Percentiles rank a stretch among this genome's conserved stretches.
phyloP scores from a whole-genome alignment of 2,329 filamentous ascomycete genomes.

The Colletotrichum sp. region DNA sequence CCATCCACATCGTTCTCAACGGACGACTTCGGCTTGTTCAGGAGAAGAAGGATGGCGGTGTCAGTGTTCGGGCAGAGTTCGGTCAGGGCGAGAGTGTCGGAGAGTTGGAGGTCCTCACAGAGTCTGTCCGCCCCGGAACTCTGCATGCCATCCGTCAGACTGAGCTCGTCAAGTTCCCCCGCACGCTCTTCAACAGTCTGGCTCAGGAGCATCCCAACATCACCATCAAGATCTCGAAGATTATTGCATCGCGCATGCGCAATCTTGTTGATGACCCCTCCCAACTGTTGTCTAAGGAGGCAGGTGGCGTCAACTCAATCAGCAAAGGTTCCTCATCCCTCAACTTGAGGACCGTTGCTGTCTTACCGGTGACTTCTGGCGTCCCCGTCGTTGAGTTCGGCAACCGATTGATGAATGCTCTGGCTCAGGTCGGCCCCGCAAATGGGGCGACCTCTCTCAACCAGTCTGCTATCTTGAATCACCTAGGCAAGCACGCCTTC shows the following conservation, averaged over 20 bases:
- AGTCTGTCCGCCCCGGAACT: constrained; percentile 87
- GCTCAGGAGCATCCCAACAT: constrained; percentile 97
- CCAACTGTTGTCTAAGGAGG: constrained; percentile 68
- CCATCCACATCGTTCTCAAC: constrained; percentile 97
- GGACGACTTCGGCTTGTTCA: constrained; percentile 86
- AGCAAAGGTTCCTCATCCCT: constrained; percentile 82
- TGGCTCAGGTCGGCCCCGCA: constrained; percentile 86
- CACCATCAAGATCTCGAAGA: constrained; percentile 98
- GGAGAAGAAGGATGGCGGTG: constrained; percentile 79
- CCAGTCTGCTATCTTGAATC: constrained; percentile 91
- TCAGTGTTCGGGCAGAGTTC: constrained; percentile 89
- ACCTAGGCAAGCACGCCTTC: constrained; percentile 94
- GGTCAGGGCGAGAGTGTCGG: constrained; percentile 98
- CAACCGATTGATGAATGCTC: constrained; percentile 83
- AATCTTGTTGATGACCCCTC: constrained; percentile 83
- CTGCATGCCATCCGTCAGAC: constrained; percentile 96
- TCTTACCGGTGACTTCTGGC: constrained; percentile 88
- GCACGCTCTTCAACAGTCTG: constrained; percentile 95
- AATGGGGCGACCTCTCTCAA: constrained; percentile 93
- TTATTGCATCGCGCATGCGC: constrained; percentile 95
- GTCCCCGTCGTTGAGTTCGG: constrained; percentile 96
- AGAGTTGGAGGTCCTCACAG: constrained; percentile 95
- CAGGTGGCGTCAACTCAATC: constrained; percentile 59
- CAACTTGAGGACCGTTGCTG: constrained; percentile 90
- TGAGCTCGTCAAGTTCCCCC: constrained; percentile 93